Percentiles rank a stretch among this genome's conserved stretches.
phyloP scores from a whole-genome alignment of 768 basidiomycete species.

The Pleurotus platypus region DNA sequence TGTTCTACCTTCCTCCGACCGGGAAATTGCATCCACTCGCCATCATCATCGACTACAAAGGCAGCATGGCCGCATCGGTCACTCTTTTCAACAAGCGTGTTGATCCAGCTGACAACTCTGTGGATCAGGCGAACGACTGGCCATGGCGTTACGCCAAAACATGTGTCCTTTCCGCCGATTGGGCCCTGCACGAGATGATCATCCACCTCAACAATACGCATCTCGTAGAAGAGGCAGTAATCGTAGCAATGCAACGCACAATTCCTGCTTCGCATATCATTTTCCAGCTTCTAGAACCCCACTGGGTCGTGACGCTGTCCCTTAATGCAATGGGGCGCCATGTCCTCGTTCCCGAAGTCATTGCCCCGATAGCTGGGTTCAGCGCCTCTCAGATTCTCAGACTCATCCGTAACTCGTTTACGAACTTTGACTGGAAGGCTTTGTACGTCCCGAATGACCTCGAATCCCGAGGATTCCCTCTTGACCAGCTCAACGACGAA shows the following conservation, averaged over 20 bases:
- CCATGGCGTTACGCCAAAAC: conserved; percentile 30
- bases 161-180: conserved; percentile 24
- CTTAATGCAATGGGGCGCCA: conserved; percentile 23
- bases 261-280: conserved; percentile 18
- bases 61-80: conserved; percentile 19
- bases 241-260: conserved; percentile 23
- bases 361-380: conserved; percentile 17
- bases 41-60: conserved; percentile 24
- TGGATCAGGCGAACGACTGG: conserved; percentile 20
- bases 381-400: conserved; percentile 12
- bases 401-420: conserved; percentile 17
- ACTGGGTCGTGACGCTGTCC: conserved; percentile 25
- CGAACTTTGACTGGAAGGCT: conserved; percentile 21
- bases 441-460: conserved; percentile 24
- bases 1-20: conserved; percentile 21
- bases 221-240: conserved; percentile 25
- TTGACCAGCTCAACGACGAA: conserved; percentile 18
- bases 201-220: conserved; percentile 26
- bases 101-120: conserved; percentile 3
- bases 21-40: conserved; percentile 25
- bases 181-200: conserved; percentile 21
- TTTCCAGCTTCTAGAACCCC: conserved; percentile 22
- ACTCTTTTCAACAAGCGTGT: conserved; percentile 24
- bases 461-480: conserved; percentile 21
- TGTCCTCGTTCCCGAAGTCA: conserved; percentile 21